These are phyloP conservation scores for Tulasnella sp. DNA, from an alignment of 768 basidiomycete species.

Conservation along the genomic window DNA sequence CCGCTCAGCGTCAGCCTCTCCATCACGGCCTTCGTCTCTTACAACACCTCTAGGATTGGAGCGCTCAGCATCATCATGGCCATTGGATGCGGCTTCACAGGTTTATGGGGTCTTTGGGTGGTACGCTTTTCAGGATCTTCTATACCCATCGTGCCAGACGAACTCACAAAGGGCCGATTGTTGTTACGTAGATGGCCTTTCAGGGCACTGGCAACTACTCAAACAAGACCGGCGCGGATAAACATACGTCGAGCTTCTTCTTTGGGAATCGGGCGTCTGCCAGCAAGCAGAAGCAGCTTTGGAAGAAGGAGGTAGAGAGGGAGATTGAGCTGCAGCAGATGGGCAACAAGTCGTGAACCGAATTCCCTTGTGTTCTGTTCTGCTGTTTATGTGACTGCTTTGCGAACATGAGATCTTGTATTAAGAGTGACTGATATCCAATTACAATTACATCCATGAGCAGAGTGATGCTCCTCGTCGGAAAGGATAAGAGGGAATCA, in stretches of 20 bases:
- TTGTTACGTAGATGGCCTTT: conserved; percentile 25
- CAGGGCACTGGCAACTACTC: conserved; percentile 45
- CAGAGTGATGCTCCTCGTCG: too few relatives aligned
- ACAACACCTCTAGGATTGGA: conserved; percentile 44
- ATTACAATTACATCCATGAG: too few relatives aligned
- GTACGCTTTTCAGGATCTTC: conserved; percentile 37
- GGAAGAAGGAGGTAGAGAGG: conserved; percentile 35
- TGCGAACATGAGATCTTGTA: not conserved
- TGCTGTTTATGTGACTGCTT: too few relatives aligned
- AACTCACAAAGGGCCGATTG: too few relatives aligned
- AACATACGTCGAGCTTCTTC: conserved; percentile 65
- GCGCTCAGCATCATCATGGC: conserved; percentile 43
- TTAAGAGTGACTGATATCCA: too few relatives aligned
- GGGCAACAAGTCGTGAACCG: too few relatives aligned
- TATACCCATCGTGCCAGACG: not conserved
- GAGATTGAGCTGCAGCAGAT: conserved; percentile 7
- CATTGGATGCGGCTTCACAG: conserved; percentile 39
- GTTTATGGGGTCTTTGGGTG: conserved; percentile 60
- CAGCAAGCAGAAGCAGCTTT: conserved; percentile 47
- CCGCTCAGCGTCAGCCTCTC: conserved; percentile 46
- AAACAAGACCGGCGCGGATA: conserved; percentile 69
- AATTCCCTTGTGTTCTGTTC: not conserved
- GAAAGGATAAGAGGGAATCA: too few relatives aligned
- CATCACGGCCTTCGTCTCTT: conserved; percentile 51
- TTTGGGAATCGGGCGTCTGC: conserved; percentile 66